Percentiles rank a stretch among this genome's conserved stretches.
These are phyloP conservation scores for Leucaena leucocephala DNA, from an alignment of 306 rosid genomes.

Conservation along the genomic window DNA sequence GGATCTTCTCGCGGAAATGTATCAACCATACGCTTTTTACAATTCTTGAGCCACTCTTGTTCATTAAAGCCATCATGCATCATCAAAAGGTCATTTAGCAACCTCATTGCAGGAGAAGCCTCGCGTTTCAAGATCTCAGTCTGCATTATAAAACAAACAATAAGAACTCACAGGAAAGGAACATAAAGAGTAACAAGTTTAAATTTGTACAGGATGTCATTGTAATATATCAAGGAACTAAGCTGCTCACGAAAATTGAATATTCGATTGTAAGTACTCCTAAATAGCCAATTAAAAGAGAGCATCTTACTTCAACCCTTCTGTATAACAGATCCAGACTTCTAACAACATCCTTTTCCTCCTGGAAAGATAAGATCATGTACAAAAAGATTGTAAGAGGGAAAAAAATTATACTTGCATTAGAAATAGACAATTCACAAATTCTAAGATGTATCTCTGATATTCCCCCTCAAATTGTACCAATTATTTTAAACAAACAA, in stretches of 20 bases:
- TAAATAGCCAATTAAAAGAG: conserved; percentile 1
- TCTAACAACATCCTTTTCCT: conserved; percentile 92
- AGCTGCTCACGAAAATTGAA: not conserved
- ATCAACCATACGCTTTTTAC: conserved; percentile 71
- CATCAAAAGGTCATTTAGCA: conserved; percentile 86
- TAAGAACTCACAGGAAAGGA: not conserved
- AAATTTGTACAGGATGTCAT: conserved; percentile 17
- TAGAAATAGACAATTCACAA: conserved; percentile 20
- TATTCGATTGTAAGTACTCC: not conserved
- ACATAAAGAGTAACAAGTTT: not conserved
- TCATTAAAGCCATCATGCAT: conserved; percentile 76
- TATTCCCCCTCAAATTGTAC: conserved; percentile 29
- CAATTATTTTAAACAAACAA: conserved; percentile 30
- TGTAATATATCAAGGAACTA: not conserved
- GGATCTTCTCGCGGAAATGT: conserved; percentile 93
- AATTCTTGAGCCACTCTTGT: conserved; percentile 77
- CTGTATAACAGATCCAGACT: conserved; percentile 87
- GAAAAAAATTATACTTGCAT: conserved; percentile 3
- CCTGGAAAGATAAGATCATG: conserved; percentile 54
- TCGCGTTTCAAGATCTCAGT: conserved; percentile 86
- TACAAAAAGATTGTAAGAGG: conserved; percentile 22
- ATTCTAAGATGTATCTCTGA: conserved; percentile 19
- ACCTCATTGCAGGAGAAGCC: conserved; percentile 89
- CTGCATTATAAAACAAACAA: conserved; percentile 46
- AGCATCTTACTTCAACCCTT: conserved; percentile 80